Conservation (phyloP, 2,329 filamentous ascomycete species). For the Botrytis fabae region DNA sequence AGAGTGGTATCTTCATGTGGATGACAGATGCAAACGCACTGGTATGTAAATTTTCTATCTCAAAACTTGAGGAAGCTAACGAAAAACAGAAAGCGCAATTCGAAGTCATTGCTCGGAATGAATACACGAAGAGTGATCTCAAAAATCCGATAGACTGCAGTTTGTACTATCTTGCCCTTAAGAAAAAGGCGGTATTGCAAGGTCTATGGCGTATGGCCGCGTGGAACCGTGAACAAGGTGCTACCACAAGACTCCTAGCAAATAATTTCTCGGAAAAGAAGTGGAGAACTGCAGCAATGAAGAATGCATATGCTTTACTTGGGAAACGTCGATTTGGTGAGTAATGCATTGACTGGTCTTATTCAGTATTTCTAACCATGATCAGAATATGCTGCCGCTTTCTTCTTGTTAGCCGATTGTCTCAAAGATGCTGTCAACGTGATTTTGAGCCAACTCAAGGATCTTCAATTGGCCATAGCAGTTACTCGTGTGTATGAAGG, state of each 20-base stretch:
- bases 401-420: constrained; percentile 87
- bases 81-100: constrained; percentile 68
- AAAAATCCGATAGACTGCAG: constrained; percentile 91
- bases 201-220: constrained; percentile 93
- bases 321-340: constrained; percentile 83
- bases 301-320: constrained; percentile 94
- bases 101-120: constrained; percentile 86
- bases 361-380: constrained; percentile 24
- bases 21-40: constrained; percentile 74
- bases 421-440: constrained; percentile 84
- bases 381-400: constrained; percentile 87
- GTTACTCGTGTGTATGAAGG: constrained; percentile 87
- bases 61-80: constrained; percentile 22
- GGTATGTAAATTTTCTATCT: constrained; percentile 51
- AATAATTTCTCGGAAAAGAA: constrained; percentile 87
- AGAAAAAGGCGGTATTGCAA: constrained; percentile 86
- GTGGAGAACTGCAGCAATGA: constrained; percentile 86
- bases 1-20: constrained; percentile 95
- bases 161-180: constrained; percentile 85
- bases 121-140: constrained; percentile 84
- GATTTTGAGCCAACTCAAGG: constrained; percentile 81
- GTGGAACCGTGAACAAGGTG: constrained; percentile 82
- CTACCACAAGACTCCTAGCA: constrained; percentile 76
- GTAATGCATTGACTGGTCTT: constrained; percentile 31
- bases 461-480: constrained; percentile 86